Base-by-base conservation (phyloP, 768 basidiomycete species). In the Lactarius deliciosus region DNA sequence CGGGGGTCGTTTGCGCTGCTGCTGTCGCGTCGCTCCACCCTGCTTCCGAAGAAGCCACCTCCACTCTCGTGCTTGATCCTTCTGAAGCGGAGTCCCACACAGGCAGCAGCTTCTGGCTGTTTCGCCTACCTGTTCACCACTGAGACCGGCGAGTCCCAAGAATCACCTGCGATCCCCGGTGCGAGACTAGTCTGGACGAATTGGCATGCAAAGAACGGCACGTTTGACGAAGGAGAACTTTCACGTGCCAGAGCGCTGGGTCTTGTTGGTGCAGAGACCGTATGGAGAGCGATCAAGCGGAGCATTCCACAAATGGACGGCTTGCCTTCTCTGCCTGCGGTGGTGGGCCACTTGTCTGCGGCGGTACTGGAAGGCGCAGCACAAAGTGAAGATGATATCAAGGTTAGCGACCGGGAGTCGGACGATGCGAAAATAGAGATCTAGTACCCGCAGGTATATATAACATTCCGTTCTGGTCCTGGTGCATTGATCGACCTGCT, bases 1-100 rank as follows among this genome's bases (percentile, higher is more conserved):
- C 82, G 2, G 90, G 90, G 1, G 84, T 89, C n/a, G 81, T 90
- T 0, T 87, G 86, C 61, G 91, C 91, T 5, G 82, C 88, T 2
- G 78, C 88, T 0, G 79, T 89, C 1, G 85, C 84, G 0, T 78
- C 78, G 16, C 57, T 77, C 7, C 55, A 60, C 34, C 32, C 67
- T 2, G 25, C 63, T 2, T 43, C 61, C 3, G 73, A 71, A 20
- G 64, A 69, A 7, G 73, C 68, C 25, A 13, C 55, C n/a, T 72
- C 78, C 0, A 65, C 68, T 1, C 73, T 87, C 2, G 72, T 88
- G 16, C 75, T 86, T 2, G 86, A 88, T 72, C 86, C 87, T 1
- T 77, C 73, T 10, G 82, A 81, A 20, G 77, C 78, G 5, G 82
- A 87, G 58, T 72, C 74, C 2, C 60, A 71, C 0, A 60, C 64